Evolutionary conservation across 1,284 basidiomycete species (phyloP).

Genomic region (Mycena citricolor): DNA sequence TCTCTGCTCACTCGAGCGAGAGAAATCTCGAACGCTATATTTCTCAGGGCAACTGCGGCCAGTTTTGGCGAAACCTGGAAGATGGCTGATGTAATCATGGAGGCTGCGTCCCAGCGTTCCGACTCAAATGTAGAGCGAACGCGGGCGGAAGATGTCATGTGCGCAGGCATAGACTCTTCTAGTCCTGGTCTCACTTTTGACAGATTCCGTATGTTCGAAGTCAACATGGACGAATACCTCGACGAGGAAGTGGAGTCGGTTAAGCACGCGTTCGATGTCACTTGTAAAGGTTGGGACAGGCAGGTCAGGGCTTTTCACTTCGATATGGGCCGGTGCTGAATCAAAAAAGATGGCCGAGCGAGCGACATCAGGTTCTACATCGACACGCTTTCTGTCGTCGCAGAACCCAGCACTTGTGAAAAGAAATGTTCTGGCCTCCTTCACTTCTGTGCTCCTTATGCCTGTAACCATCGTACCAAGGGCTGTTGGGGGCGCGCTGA

Average conservation of each 20-base stretch:
- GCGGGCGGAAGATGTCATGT: conserved; percentile 83
- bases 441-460: conserved; percentile 85
- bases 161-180: conserved; percentile 27
- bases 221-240: conserved; percentile 95
- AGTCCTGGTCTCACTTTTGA: conserved; percentile 16
- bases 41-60: conserved; percentile 85
- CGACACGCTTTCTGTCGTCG: conserved; percentile 72
- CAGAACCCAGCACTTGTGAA: conserved; percentile 92
- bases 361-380: conserved; percentile 36
- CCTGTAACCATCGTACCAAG: conserved; percentile 96
- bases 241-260: conserved; percentile 89
- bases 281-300: conserved; percentile 79
- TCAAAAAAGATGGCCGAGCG: conserved; percentile 23
- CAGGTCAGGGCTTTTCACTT: conserved; percentile 43
- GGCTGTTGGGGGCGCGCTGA: conserved; percentile 75
- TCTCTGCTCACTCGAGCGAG: conserved; percentile 78
- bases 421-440: conserved; percentile 88
- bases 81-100: conserved; percentile 76
- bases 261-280: conserved; percentile 70
- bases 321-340: conserved; percentile 24
- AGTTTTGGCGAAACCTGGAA: conserved; percentile 87
- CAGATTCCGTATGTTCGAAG: conserved; percentile 91
- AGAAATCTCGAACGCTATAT: conserved; percentile 71
- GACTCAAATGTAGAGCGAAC: conserved; percentile 39
- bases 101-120: conserved; percentile 42